These are phyloP conservation scores for Tulasnella sp. DNA, from an alignment of 768 basidiomycete species.

Conservation along the genomic window DNA sequence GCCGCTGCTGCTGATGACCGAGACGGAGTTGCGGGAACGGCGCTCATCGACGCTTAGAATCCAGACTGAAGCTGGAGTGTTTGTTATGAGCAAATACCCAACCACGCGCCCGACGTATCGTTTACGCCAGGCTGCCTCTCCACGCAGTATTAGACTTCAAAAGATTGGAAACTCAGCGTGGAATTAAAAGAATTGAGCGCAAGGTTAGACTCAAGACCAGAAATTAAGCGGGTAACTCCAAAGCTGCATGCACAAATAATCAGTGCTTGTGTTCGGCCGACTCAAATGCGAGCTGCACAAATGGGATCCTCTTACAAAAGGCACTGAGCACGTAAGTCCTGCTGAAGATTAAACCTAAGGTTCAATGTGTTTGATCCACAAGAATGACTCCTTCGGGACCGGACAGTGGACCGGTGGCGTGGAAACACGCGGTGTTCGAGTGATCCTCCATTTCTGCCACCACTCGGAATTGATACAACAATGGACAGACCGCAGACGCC, in stretches of 20 bases:
- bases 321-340: neutral
- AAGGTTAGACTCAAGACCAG: no score
- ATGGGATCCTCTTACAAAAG: neutral
- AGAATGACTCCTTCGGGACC: neutral
- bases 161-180: no score
- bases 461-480: neutral
- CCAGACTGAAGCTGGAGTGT: neutral
- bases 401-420: neutral
- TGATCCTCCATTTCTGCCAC: neutral
- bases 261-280: no score
- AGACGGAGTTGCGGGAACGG: conserved; percentile 24
- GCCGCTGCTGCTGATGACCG: conserved; percentile 19
- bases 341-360: neutral
- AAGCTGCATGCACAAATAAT: no score
- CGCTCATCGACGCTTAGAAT: conserved; percentile 22
- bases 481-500: conserved; percentile 22
- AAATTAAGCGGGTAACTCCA: no score
- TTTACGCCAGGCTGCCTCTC: neutral
- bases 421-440: neutral
- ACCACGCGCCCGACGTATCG: neutral
- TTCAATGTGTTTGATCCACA: neutral
- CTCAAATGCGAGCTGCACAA: no score
- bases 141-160: neutral
- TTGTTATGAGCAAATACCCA: neutral
- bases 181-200: no score